These are phyloP conservation scores for Euphorbia celastroides DNA, from an alignment of 441 rosid species.

Conservation along the genomic window DNA sequence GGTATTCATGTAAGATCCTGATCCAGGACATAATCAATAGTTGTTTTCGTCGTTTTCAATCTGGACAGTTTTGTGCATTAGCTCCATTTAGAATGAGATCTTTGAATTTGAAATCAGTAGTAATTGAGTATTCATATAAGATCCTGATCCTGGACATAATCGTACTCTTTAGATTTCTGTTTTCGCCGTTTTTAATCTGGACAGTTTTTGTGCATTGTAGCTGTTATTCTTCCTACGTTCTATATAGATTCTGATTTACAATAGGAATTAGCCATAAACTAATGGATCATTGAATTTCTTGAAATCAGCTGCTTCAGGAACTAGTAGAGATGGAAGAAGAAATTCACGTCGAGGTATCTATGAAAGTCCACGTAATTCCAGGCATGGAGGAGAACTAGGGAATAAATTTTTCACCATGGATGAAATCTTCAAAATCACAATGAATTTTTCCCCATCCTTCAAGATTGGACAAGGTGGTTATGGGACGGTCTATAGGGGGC, in stretches of 20 bases:
- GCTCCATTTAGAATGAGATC: no score
- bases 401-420: slow-evolving; percentile 46
- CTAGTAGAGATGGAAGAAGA: slow-evolving; percentile 32
- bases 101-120: background rate
- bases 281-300: slow-evolving; percentile 14
- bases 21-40: background rate
- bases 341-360: slow-evolving; percentile 35
- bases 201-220: background rate
- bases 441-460: slow-evolving; percentile 67
- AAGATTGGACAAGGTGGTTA: slow-evolving; percentile 93
- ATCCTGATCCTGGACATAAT: background rate
- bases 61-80: background rate
- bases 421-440: slow-evolving; percentile 61
- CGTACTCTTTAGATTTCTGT: background rate
- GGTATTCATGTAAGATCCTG: background rate
- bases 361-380: slow-evolving; percentile 23
- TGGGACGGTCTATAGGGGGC: slow-evolving; percentile 88
- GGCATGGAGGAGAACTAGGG: slow-evolving; percentile 38
- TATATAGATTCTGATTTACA: background rate
- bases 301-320: slow-evolving; percentile 28
- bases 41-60: slow-evolving; percentile 4
- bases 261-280: background rate
- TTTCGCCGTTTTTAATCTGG: slow-evolving; percentile 3
- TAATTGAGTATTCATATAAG: background rate
- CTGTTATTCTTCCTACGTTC: background rate